Conservation (phyloP, 257 asterid species). For the Lavandula angustifolia region DNA sequence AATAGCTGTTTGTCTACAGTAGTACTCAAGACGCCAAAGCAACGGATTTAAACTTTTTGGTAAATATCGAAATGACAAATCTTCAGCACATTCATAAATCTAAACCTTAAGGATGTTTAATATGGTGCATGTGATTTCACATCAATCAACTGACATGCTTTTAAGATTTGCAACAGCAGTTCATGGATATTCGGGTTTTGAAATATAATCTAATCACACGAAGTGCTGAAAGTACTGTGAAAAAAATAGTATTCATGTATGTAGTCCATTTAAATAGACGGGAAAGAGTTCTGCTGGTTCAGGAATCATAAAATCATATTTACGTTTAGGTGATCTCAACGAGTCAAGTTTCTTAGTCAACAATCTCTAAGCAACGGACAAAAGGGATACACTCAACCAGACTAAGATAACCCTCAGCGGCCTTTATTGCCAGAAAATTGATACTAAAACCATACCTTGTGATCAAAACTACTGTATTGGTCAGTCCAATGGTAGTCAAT, state of each 20-base stretch:
- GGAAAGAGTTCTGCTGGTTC: neutral
- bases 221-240: constrained; percentile 11
- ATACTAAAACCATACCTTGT: constrained; percentile 51
- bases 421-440: constrained; percentile 16
- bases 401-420: constrained; percentile 8
- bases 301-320: constrained; percentile 11
- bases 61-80: constrained; percentile 21
- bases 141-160: constrained; percentile 9
- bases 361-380: constrained; percentile 9
- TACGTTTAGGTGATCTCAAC: constrained; percentile 6
- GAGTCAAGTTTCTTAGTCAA: constrained; percentile 13
- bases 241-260: neutral
- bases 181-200: constrained; percentile 17
- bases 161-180: constrained; percentile 22
- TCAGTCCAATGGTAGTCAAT: constrained; percentile 90
- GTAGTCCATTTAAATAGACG: constrained; percentile 14
- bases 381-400: neutral
- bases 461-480: constrained; percentile 55
- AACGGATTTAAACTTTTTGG: neutral
- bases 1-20: neutral
- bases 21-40: constrained; percentile 13
- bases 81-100: constrained; percentile 16
- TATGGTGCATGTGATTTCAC: constrained; percentile 6
- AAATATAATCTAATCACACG: constrained; percentile 3
- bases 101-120: constrained; percentile 17